These are phyloP conservation scores for Straminergon stramineum DNA, from an alignment of 225 moss, liverwort and hornwort species.

Conservation along the genomic window DNA sequence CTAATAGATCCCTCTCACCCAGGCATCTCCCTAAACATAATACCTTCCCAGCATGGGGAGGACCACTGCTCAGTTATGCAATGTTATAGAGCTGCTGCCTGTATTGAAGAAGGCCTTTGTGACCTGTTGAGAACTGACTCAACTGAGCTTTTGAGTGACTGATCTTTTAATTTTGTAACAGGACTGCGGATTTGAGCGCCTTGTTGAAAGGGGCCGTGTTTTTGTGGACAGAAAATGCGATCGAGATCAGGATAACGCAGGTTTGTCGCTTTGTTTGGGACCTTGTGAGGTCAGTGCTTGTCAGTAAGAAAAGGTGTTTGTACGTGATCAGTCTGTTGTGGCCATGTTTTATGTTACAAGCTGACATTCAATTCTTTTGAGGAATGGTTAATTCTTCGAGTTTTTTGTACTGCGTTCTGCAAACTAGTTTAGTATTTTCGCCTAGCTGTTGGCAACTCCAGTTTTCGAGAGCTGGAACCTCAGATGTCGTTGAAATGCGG, in stretches of 20 bases:
- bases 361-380: not conserved
- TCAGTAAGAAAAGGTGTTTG: not conserved
- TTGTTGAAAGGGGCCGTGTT: not conserved
- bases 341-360: no score
- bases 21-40: no score
- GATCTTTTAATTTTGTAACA: not conserved
- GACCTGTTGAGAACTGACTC: not conserved
- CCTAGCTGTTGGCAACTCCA: not conserved
- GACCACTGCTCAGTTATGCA: no score
- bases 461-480: not conserved
- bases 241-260: not conserved
- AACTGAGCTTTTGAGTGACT: not conserved
- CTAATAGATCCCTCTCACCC: no score
- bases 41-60: no score
- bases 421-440: not conserved
- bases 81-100: no score
- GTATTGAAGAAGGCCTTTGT: not conserved
- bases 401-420: not conserved
- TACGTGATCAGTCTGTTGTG: not conserved
- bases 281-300: not conserved
- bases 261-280: not conserved
- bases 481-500: not conserved
- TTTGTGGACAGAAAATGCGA: not conserved
- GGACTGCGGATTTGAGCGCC: not conserved
- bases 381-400: not conserved